phyloP scores from a whole-genome alignment of 306 rosid species.

The Morella rubra region DNA sequence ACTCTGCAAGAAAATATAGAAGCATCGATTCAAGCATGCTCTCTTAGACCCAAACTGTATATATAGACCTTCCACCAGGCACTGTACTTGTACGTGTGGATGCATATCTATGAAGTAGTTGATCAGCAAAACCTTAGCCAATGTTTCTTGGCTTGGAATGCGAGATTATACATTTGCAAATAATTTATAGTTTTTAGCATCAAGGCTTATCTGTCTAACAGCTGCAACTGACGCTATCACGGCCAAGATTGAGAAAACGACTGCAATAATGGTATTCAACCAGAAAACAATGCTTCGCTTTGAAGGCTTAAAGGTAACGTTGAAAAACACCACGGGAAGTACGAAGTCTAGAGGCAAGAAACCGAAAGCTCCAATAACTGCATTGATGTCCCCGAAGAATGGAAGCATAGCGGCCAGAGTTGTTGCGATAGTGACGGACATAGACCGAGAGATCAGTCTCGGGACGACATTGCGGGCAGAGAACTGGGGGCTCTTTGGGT shows the following conservation, averaged over 20 bases:
- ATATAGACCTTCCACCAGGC: too few species aligned
- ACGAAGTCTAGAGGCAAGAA: conserved; percentile 82
- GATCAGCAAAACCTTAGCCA: too few species aligned
- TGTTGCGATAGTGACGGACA: conserved; percentile 46
- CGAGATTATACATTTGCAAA: conserved; percentile 60
- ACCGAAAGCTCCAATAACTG: conserved; percentile 81
- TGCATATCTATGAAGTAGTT: too few species aligned
- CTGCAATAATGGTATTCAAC: conserved; percentile 50
- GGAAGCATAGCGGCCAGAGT: conserved; percentile 80
- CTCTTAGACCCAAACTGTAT: too few species aligned
- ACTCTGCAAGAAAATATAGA: too few species aligned
- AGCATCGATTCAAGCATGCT: too few species aligned
- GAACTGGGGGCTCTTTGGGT: conserved; percentile 44
- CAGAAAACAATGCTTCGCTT: conserved; percentile 53
- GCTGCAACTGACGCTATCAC: conserved; percentile 65
- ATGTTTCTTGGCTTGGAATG: not conserved
- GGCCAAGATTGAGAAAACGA: conserved; percentile 54
- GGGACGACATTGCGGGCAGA: conserved; percentile 66
- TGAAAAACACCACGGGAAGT: conserved; percentile 62
- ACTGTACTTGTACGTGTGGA: too few species aligned
- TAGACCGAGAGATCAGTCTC: conserved; percentile 49
- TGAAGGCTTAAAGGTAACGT: conserved; percentile 73
- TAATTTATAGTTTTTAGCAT: conserved; percentile 53
- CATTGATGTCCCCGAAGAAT: conserved; percentile 72
- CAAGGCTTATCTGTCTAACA: conserved; percentile 64